Evolutionary conservation across 371 early-diverging fungal genomes (phyloP), one percentile per base, ranked within the genome.

Genomic region (Apophysomyces variabilis): DNA sequence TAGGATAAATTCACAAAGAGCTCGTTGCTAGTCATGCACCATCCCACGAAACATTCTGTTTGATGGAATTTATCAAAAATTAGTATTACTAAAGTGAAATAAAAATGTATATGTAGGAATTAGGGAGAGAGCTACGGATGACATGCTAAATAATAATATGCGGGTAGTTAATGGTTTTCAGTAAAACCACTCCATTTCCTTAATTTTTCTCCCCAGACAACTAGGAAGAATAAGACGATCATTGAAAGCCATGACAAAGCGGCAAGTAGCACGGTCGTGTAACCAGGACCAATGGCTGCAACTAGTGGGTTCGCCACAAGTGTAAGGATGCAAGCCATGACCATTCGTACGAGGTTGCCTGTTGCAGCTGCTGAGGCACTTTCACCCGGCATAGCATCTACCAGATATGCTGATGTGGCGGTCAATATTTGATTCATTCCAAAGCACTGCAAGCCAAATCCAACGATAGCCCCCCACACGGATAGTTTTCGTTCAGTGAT

Each of bases 341-440:
- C 56, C 80, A 79, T 79, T 0, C 80, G 68, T 44, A 77, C 64
- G 35, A 84, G 71, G 58, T 77, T 79, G 21, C 72, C 79, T 4
- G 81, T 79, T 0, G 84, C 84, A 4, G 81, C 78, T 7, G 73
- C 77, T 8, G 79, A 78, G 4, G 84, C 80, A 4, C 84, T 81
- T 32, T 75, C 69, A 14, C 81, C 81, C 5, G 74, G 70, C 16
- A 78, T 78, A 14, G 76, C 70, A 64, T 84, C 81, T 11, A 84
- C 84, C 1, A 79, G 59, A 38, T 84, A 84, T 4, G 81, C 81
- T 5, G 76, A 60, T 11, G 74, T 70, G 2, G 79, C 72, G 4
- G 81, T 63, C 67, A 65, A 60, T 16, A 71, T 39, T 35, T 67
- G 67, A 37, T 64, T 71, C 71, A 71, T 71, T 3, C 71, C 71